Percentiles rank a stretch among this genome's conserved stretches.
These are phyloP conservation scores for Adansonia gregorii DNA, from an alignment of 441 rosid genomes.

Conservation along the genomic window DNA sequence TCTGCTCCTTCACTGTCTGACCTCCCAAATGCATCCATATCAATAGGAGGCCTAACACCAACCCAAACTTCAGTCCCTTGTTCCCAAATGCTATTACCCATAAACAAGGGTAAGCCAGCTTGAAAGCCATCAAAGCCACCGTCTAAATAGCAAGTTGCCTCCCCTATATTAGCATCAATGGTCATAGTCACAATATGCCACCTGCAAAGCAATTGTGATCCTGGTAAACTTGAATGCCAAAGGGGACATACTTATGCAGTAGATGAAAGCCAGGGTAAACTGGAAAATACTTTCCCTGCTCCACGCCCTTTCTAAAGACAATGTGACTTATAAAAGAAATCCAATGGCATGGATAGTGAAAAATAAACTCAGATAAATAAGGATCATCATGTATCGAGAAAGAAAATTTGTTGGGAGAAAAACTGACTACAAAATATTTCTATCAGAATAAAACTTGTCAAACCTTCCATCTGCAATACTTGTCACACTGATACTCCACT, in stretches of 20 bases:
- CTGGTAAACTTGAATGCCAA: slow-evolving; percentile 16
- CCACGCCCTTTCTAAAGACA: neutral
- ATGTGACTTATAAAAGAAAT: slow-evolving; percentile 14
- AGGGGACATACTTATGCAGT: slow-evolving; percentile 9
- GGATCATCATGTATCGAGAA: neutral
- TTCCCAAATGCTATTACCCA: slow-evolving; percentile 84
- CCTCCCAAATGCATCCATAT: slow-evolving; percentile 96
- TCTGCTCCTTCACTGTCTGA: slow-evolving; percentile 99
- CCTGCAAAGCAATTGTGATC: slow-evolving; percentile 52
- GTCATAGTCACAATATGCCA: slow-evolving; percentile 99
- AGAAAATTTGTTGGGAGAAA: neutral
- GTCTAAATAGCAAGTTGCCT: slow-evolving; percentile 97
- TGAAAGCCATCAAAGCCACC: slow-evolving; percentile 97
- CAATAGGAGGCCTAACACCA: slow-evolving; percentile 94
- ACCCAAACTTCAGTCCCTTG: slow-evolving; percentile 94
- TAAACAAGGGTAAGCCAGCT: slow-evolving; percentile 70
- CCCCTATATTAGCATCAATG: slow-evolving; percentile 91
- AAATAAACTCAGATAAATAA: neutral
- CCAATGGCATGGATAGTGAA: neutral
- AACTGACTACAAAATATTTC: slow-evolving; percentile 17
- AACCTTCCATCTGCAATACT: slow-evolving; percentile 99
- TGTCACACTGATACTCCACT: slow-evolving; percentile 98
- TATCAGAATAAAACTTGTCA: slow-evolving; percentile 31
- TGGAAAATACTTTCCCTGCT: neutral
- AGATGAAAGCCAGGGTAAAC: slow-evolving; percentile 11